These are phyloP conservation scores for Starmerella floris DNA, from an alignment of 805 yeast genomes.

Conservation along the genomic window DNA sequence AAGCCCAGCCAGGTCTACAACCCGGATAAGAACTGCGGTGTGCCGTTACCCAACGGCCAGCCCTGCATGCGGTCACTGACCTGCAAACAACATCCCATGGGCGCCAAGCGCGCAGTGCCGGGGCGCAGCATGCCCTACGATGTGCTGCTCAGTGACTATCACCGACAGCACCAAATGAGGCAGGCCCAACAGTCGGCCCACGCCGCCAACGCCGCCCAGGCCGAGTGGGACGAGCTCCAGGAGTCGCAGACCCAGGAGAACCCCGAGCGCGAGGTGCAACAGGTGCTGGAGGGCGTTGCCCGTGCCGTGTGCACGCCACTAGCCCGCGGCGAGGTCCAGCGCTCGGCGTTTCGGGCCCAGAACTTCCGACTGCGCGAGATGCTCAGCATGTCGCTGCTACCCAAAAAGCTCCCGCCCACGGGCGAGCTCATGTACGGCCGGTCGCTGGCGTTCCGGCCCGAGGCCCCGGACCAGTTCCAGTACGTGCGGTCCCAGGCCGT, in stretches of 20 bases:
- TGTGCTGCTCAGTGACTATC: constrained; percentile 72
- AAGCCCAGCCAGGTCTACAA: constrained; percentile 40
- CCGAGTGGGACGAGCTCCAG: constrained; percentile 16
- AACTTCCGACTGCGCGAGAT: constrained; percentile 84
- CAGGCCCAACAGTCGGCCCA: constrained; percentile 17
- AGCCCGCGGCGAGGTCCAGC: constrained; percentile 57
- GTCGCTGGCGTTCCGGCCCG: constrained; percentile 61
- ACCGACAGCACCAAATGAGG: constrained; percentile 83
- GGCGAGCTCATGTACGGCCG: constrained; percentile 54
- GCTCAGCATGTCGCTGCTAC: constrained; percentile 64
- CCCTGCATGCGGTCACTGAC: constrained; percentile 91
- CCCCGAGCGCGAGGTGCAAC: constrained; percentile 58
- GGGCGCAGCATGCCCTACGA: constrained; percentile 93
- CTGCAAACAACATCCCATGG: constrained; percentile 97
- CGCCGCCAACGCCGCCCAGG: constrained; percentile 15
- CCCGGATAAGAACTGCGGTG: constrained; percentile 71
- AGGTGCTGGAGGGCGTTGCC: constrained; percentile 78
- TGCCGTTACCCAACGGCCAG: constrained; percentile 84
- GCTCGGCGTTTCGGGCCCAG: constrained; percentile 55
- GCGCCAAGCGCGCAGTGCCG: constrained; percentile 87
- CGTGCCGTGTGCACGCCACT: constrained; percentile 43
- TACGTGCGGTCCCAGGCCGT: constrained; percentile 27
- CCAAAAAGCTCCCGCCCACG: constrained; percentile 38
- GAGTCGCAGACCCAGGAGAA: constrained; percentile 18
- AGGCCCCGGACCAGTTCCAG: constrained; percentile 42